Evolutionary conservation across 805 yeast species (phyloP).

Genomic region (Candida quercuum): DNA sequence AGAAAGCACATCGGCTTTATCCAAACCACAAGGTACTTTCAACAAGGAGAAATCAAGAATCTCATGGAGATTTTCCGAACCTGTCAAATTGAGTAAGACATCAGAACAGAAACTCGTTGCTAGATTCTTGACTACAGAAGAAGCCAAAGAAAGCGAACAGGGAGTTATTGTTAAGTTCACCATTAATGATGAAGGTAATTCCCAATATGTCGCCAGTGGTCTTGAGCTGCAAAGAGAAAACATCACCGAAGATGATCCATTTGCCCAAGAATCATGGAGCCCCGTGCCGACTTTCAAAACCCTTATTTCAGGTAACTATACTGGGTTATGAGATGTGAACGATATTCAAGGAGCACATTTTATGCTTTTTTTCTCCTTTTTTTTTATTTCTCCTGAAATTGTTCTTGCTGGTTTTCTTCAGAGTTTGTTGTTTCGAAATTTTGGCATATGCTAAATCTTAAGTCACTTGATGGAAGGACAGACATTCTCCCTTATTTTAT

Average conservation of each 20-base stretch:
- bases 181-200: conserved; percentile 38
- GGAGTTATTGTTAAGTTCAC: conserved; percentile 71
- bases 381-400: background rate
- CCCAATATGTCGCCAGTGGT: conserved; percentile 36
- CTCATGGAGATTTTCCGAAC: conserved; percentile 67
- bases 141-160: conserved; percentile 63
- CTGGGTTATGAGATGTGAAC: conserved; percentile 19
- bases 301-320: conserved; percentile 32
- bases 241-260: conserved; percentile 33
- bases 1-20: conserved; percentile 68
- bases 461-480: no score
- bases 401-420: background rate
- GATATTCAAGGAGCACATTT: background rate
- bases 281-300: conserved; percentile 28
- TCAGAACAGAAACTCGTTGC: conserved; percentile 73
- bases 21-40: conserved; percentile 90
- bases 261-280: conserved; percentile 31
- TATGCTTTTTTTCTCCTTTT: background rate
- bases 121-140: conserved; percentile 72
- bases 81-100: conserved; percentile 29
- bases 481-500: no score
- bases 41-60: conserved; percentile 81
- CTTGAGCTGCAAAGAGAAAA: conserved; percentile 34
- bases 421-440: background rate
- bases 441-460: no score